Conservation (phyloP, 305 asterid genomes). For the Stenogyne calaminthoides region DNA sequence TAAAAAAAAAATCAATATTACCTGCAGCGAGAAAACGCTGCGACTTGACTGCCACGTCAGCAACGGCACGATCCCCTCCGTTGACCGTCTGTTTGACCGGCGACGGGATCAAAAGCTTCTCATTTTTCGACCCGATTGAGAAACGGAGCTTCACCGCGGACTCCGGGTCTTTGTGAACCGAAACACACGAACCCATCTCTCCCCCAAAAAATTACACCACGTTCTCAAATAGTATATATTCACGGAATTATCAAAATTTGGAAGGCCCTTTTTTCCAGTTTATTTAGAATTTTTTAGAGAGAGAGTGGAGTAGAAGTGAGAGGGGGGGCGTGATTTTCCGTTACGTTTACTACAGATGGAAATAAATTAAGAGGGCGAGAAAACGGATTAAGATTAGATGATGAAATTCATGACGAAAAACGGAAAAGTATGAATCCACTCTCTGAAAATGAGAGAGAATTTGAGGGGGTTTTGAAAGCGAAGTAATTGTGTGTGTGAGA, state of each 20-base stretch:
- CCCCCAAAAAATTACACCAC: neutral
- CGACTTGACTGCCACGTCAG: constrained; percentile 28
- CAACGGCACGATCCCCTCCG: constrained; percentile 28
- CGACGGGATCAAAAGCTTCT: constrained; percentile 39
- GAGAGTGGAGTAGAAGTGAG: constrained; percentile 30
- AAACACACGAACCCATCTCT: constrained; percentile 76
- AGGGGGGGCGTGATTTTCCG: constrained; percentile 29
- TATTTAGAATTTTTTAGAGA: neutral
- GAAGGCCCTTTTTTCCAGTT: neutral
- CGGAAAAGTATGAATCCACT: neutral
- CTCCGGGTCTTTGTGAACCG: constrained; percentile 47
- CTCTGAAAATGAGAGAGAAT: constrained; percentile 20
- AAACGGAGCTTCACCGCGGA: constrained; percentile 37
- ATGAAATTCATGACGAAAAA: constrained; percentile 10
- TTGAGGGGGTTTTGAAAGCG: constrained; percentile 25
- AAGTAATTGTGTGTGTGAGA: constrained; percentile 25
- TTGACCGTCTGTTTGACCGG: constrained; percentile 48
- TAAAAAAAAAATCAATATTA: neutral
- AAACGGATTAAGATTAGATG: constrained; percentile 9
- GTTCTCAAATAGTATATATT: neutral
- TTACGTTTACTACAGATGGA: constrained; percentile 36
- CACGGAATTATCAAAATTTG: constrained; percentile 1
- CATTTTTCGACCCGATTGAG: constrained; percentile 37
- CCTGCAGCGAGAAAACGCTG: constrained; percentile 32
- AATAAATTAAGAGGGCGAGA: constrained; percentile 24